Base-by-base conservation (phyloP, 306 rosid species). In the Purshia tridentata region DNA sequence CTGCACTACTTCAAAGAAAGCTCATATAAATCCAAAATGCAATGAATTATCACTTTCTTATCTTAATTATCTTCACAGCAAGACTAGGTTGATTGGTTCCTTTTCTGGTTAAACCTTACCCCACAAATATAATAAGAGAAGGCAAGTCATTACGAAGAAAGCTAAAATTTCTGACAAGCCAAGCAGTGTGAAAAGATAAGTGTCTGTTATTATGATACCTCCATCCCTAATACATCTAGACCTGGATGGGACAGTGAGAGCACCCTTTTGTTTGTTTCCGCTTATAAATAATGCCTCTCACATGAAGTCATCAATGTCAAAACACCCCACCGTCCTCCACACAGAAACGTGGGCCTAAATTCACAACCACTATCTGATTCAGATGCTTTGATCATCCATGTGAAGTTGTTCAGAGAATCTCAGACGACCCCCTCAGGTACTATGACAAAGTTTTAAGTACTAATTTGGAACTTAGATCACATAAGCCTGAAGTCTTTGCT, bases 321-420 rank as follows among this genome's bases (percentile, higher is more conserved):
- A 29, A 29, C 35, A 29, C 1, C 35, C 35, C 35, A 29, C 35
- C 35, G 35, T 29, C 35, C 35, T 42, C 35, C 15, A 19, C 57
- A 20, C 71, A 42, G 40, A 67, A 40, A 16, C 29, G 68, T 45
- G 60, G 76, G 83, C 58, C 75, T 53, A 44, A 67, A 67, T 47
- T 29, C 35, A 29, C 35, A 29, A 29, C 1, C 35, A 29, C 35
- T n/a, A n/a, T n/a, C n/a, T n/a, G n/a, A n/a, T n/a, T n/a, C n/a
- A n/a, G n/a, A n/a, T n/a, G n/a, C n/a, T n/a, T 29, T 29, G 35
- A 23, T 48, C 16, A 46, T 69, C 53, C 77, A 75, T 70, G 76
- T 69, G 77, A 63, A 10, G 9, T 12, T 69, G 47, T 69, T 48
- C 83, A 69, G 76, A 75, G 63, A 76, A 58, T 80, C 80, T 42